Conservation (phyloP, 208 protist genomes). For the Leishmania major region DNA sequence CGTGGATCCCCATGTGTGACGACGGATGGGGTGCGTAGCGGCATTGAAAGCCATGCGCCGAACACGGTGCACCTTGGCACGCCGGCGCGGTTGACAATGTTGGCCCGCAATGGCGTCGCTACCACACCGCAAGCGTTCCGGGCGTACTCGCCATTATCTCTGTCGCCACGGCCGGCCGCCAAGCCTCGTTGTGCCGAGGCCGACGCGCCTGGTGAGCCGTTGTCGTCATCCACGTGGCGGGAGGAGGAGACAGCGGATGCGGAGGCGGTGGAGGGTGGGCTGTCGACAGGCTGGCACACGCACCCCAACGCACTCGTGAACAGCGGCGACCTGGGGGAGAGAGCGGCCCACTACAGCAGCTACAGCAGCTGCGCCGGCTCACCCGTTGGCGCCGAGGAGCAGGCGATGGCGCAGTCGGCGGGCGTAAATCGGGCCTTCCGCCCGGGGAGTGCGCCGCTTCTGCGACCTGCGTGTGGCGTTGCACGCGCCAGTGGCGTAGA, state of each 20-base stretch:
- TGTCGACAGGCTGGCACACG: background rate
- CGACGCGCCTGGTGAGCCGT: background rate
- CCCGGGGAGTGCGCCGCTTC: background rate
- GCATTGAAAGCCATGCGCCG: constrained; percentile 11
- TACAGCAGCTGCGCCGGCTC: background rate
- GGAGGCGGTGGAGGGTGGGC: background rate
- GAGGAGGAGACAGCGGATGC: background rate
- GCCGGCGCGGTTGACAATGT: constrained; percentile 16
- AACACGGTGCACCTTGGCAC: constrained; percentile 10
- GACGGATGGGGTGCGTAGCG: constrained; percentile 8
- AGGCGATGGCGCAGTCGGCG: background rate
- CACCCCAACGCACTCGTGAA: background rate
- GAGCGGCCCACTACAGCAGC: background rate
- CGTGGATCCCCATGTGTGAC: background rate
- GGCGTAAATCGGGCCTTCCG: background rate
- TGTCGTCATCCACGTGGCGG: background rate
- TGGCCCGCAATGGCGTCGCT: constrained; percentile 5
- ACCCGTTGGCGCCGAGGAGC: background rate
- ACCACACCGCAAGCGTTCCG: constrained; percentile 6
- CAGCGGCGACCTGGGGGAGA: background rate
- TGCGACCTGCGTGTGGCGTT: background rate
- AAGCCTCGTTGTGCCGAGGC: background rate
- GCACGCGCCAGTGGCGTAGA: background rate
- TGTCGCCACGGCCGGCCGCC: background rate
- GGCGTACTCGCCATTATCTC: background rate